Percentiles rank a stretch among this genome's conserved stretches.
Evolutionary conservation across 768 basidiomycete genomes (phyloP).

Genomic region (Boletus tomentosulus): DNA sequence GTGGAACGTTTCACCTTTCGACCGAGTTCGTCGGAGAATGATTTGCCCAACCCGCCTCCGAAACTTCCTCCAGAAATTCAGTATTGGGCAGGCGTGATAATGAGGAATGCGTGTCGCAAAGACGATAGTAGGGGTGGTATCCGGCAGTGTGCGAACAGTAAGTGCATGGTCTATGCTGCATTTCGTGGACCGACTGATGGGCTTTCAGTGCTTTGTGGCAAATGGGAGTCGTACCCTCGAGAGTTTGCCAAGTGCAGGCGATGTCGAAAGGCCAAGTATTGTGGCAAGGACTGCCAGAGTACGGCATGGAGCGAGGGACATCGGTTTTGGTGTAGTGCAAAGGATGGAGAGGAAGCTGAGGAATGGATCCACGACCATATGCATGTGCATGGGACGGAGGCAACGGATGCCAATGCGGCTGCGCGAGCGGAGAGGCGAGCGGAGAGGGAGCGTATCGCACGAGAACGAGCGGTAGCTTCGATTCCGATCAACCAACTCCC

Average conservation of each 20-base stretch:
- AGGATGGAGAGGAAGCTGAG: constrained; percentile 46
- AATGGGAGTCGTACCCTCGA: constrained; percentile 88
- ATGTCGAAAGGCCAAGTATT: constrained; percentile 98
- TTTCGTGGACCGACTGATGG: constrained; percentile 2
- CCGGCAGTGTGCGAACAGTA: constrained; percentile 95
- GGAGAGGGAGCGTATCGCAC: constrained; percentile 32
- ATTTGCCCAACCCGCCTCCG: constrained; percentile 64
- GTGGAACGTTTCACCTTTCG: constrained; percentile 97
- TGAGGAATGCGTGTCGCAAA: constrained; percentile 98
- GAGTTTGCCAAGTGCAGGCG: constrained; percentile 97
- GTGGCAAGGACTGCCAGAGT: constrained; percentile 95
- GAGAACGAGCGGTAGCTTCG: constrained; percentile 22
- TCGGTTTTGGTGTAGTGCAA: constrained; percentile 86
- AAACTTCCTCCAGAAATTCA: constrained; percentile 86
- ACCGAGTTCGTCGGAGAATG: constrained; percentile 76
- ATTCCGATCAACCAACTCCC: constrained; percentile 13
- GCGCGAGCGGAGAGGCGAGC: constrained; percentile 34
- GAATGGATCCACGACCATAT: constrained; percentile 28
- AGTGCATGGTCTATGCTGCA: constrained; percentile 28
- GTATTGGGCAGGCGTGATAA: constrained; percentile 99
- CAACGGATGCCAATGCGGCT: constrained; percentile 7
- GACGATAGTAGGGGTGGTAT: constrained; percentile 92
- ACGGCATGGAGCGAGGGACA: constrained; percentile 97
- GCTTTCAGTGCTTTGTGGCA: constrained; percentile 80
- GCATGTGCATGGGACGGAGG: constrained; percentile 13